phyloP scores from a whole-genome alignment of 306 rosid genomes.

The Gastrolobium bilobum region DNA sequence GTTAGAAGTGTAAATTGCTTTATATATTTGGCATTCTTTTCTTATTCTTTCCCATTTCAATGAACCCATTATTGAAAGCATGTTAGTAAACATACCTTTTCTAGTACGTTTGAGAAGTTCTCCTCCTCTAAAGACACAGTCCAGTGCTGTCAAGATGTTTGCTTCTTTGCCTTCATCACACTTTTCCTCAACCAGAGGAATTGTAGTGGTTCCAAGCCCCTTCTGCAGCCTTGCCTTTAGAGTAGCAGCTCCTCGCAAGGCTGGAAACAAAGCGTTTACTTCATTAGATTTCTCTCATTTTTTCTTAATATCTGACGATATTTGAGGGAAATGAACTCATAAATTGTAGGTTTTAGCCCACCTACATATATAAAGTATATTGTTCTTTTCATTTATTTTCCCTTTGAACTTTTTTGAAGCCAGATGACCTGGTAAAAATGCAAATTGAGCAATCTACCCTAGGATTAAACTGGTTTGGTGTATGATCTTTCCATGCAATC shows the following conservation, averaged over 20 bases:
- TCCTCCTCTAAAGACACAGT: slow-evolving; percentile 79
- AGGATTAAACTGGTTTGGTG: slow-evolving; percentile 19
- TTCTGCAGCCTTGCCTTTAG: slow-evolving; percentile 76
- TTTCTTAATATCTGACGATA: slow-evolving; percentile 13
- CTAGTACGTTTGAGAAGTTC: slow-evolving; percentile 95
- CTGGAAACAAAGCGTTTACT: slow-evolving; percentile 51
- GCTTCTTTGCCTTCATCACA: slow-evolving; percentile 71
- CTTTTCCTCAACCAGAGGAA: slow-evolving; percentile 69
- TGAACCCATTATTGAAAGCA: slow-evolving; percentile 21
- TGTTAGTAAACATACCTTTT: slow-evolving; percentile 68
- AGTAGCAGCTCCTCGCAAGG: slow-evolving; percentile 87
- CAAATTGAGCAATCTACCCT: slow-evolving; percentile 4
- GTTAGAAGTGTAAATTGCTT: slow-evolving; percentile 27
- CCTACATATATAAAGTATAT: not conserved
- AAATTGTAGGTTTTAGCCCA: not conserved
- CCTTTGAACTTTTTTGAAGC: not conserved
- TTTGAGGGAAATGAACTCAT: not conserved
- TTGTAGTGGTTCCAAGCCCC: slow-evolving; percentile 69
- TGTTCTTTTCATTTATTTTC: not conserved
- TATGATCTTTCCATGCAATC: not conserved
- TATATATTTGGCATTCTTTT: not conserved
- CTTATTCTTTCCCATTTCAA: not conserved
- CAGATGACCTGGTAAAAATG: slow-evolving; percentile 4
- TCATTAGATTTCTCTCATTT: slow-evolving; percentile 28
- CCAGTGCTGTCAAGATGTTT: slow-evolving; percentile 65